phyloP scores from a whole-genome alignment of 2,329 filamentous ascomycete species.

The Lasiodiplodia sp. region DNA sequence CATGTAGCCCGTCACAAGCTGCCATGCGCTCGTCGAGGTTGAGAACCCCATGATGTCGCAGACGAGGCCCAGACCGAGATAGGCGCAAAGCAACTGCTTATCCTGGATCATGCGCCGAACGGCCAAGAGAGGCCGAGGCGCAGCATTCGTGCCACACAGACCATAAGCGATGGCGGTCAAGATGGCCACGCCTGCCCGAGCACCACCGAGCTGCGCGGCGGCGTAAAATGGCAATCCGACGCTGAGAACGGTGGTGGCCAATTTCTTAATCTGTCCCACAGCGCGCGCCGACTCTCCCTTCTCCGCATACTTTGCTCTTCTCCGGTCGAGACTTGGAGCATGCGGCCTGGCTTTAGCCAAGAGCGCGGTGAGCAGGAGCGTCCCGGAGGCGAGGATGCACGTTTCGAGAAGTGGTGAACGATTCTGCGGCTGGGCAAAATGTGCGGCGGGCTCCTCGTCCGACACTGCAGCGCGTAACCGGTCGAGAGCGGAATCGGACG shows the following conservation, averaged over 20 bases:
- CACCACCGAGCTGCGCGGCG: conserved; percentile 61
- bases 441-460: background rate
- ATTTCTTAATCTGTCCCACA: conserved; percentile 30
- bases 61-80: conserved; percentile 44
- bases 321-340: conserved; percentile 44
- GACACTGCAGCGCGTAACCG: conserved; percentile 25
- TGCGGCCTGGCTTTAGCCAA: conserved; percentile 44
- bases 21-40: conserved; percentile 29
- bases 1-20: conserved; percentile 55
- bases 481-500: conserved; percentile 25
- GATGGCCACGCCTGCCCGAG: conserved; percentile 60
- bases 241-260: conserved; percentile 48
- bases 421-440: conserved; percentile 13
- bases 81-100: conserved; percentile 46
- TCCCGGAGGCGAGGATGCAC: conserved; percentile 55
- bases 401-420: conserved; percentile 51
- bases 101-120: conserved; percentile 40
- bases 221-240: conserved; percentile 64
- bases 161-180: conserved; percentile 57
- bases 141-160: conserved; percentile 41
- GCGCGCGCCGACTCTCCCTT: conserved; percentile 12
- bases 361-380: conserved; percentile 54
- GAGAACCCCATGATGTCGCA: conserved; percentile 43
- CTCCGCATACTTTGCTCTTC: conserved; percentile 40
- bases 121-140: conserved; percentile 34